Conservation (phyloP, 768 basidiomycete species). For the Amanita muscaria region DNA sequence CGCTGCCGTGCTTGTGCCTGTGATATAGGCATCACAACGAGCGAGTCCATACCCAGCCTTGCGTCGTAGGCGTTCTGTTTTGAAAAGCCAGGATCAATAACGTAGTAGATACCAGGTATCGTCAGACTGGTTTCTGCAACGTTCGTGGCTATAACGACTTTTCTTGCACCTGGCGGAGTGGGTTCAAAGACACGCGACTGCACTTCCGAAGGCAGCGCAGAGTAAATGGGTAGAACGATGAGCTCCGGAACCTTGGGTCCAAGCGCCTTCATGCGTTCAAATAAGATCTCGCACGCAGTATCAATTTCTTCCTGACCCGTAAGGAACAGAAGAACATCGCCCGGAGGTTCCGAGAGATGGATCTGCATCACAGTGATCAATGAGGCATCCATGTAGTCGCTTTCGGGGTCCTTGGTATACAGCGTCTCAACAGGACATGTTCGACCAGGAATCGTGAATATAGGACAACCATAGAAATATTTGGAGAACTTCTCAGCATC, state of each 20-base stretch:
- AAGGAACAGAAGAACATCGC: slow-evolving; percentile 92
- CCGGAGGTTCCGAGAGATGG: slow-evolving; percentile 94
- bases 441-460: slow-evolving; percentile 99
- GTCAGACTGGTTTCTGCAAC: slow-evolving; percentile 98
- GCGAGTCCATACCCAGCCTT: slow-evolving; percentile 94
- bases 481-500: slow-evolving; percentile 99
- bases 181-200: slow-evolving; percentile 98
- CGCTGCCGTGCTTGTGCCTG: slow-evolving; percentile 97
- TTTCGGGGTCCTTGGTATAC: slow-evolving; percentile 98
- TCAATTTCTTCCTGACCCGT: slow-evolving; percentile 99
- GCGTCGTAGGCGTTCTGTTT: slow-evolving; percentile 99
- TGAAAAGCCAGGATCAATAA: slow-evolving; percentile 96
- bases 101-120: slow-evolving; percentile 98
- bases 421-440: slow-evolving; percentile 97
- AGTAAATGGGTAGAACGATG: slow-evolving; percentile 95
- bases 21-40: slow-evolving; percentile 97
- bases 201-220: slow-evolving; percentile 94
- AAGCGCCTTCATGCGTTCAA: slow-evolving; percentile 96
- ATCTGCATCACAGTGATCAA: slow-evolving; percentile 99
- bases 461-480: slow-evolving; percentile 98
- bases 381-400: slow-evolving; percentile 95
- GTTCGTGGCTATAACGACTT: slow-evolving; percentile 99
- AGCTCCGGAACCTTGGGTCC: slow-evolving; percentile 98
- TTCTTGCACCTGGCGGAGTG: slow-evolving; percentile 95
- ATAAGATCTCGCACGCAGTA: slow-evolving; percentile 93